Evolutionary conservation across 2,329 filamentous ascomycete species (phyloP), one percentile per base, ranked within the genome.

Genomic region (Colletotrichum tropicale): DNA sequence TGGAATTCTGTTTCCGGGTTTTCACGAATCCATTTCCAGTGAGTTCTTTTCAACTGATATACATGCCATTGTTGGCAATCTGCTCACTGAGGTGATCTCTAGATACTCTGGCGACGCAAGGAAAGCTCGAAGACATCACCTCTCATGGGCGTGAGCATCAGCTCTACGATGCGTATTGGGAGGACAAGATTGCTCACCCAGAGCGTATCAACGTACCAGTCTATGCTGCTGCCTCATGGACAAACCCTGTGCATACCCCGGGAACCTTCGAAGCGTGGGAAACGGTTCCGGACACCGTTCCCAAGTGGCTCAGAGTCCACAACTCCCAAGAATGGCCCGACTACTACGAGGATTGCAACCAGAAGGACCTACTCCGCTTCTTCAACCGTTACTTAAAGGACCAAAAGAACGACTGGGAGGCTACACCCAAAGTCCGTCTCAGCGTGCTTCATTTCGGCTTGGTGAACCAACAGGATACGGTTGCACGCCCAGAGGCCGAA

Each of bases 11-110:
- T 58, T 58, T 18, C 55, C 55, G 8, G 55, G 55, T 2, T 58
- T 58, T 12, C 55, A 58, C 28, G 24, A 58, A n/a, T 26, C 21
- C 4, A 30, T 58, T 18, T 26, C 26, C 13, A 21, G 55, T 58
- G 21, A 10, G 55, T 0, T 28, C 9, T 58, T 30, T 5, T 58
- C 13, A 30, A n/a, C 0, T 30, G 8, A 26, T 28, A 1, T 12
- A 6, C 7, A 21, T 26, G 8, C 0, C 1, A 4, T 58, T 30
- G 1, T 48, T 12, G 6, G 0, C 9, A n/a, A 1, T 30, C 10
- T 58, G 21, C 24, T 58, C 0, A 26, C 0, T 6, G 5, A 0
- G 0, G 24, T 16, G 0, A 26, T 0, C 55, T 30, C 8, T 0
- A 58, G 55, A 12, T 0, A 26, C 55, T 30, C 26, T 58, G 6